Conservation (phyloP, 2,329 filamentous ascomycete genomes). For the Aspergillus luchuensis region DNA sequence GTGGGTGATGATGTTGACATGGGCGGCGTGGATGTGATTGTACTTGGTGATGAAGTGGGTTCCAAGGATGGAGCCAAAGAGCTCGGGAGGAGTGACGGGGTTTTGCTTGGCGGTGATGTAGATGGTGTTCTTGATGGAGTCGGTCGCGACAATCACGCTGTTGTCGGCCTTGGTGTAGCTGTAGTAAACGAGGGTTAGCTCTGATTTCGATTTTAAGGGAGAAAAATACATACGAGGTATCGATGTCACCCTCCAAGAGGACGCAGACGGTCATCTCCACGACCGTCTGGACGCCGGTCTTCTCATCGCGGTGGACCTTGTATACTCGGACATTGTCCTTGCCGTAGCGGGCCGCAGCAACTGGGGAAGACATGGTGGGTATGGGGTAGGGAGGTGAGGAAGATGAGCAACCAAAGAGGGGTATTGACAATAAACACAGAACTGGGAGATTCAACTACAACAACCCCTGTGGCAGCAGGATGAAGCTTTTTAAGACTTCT, state of each 20-base stretch:
- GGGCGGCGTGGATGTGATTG: constrained; percentile 79
- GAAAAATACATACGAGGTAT: constrained; percentile 63
- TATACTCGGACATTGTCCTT: constrained; percentile 98
- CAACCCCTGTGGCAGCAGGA: constrained; percentile 6
- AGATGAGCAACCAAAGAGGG: neutral
- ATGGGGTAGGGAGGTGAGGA: neutral
- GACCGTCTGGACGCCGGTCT: constrained; percentile 78
- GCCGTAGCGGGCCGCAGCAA: constrained; percentile 52
- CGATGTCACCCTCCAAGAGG: constrained; percentile 89
- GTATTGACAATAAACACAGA: neutral
- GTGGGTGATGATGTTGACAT: constrained; percentile 80
- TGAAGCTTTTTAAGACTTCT: constrained; percentile 14
- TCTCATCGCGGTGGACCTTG: constrained; percentile 83
- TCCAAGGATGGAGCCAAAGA: constrained; percentile 82
- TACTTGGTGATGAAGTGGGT: constrained; percentile 89
- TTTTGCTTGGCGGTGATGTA: constrained; percentile 95
- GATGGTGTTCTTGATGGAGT: constrained; percentile 96
- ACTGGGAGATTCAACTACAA: neutral
- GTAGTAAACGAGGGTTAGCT: constrained; percentile 9
- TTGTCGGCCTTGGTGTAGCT: constrained; percentile 95
- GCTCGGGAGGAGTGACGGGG: constrained; percentile 88
- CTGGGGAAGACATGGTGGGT: constrained; percentile 38
- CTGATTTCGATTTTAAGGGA: neutral
- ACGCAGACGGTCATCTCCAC: constrained; percentile 95
- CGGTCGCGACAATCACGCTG: constrained; percentile 90